Evolutionary conservation across 106 monocot species (phyloP), one percentile per base, ranked within the genome.

Genomic region (Alisma plantagoaquatica): DNA sequence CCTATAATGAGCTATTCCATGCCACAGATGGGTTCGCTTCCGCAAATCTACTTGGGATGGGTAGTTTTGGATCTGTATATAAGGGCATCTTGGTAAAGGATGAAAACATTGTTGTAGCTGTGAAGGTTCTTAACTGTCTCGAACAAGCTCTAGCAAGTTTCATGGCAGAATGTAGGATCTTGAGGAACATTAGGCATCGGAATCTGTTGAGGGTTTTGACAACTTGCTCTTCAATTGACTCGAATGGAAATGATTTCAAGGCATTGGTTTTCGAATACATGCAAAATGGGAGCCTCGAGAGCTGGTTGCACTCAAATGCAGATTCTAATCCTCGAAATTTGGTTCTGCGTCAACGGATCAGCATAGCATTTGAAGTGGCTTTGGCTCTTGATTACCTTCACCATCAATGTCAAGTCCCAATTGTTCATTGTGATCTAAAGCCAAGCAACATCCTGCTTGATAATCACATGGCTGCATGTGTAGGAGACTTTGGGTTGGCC

Each of bases 401-500:
- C 45, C 43, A 60, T 17, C 38, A 43, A 6, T 45, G 43, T 29
- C 24, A 43, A 10, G 9, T 16, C 45, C 10, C 60, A 0, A 26
- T 60, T 19, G 25, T 60, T 0, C 60, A 60, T 19, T 46, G 60
- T 43, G 60, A 60, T 27, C 25, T 60, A 0, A 60, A 60, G 46
- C 60, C 60, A 3, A 46, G 45, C 29, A 60, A 60, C 30, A 46
- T 60, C 4, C 60, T 60, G 2, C 18, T 60, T 18, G 60, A 60
- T 20, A 28, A 23, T 1, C 45, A 44, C 3, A 60, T 60, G 60
- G 30, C 2, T 4, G 60, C 60, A 1, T 27, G 26, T n/a, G 16
- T 60, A 15, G 43, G 45, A 10, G 60, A 60, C 60, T 60, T 60
- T 30, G 60, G 60, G 9, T 29, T 60, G 7, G 43, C 60, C 28